Conservation (phyloP, 306 rosid genomes). For the Macrotyloma uniflorum region DNA sequence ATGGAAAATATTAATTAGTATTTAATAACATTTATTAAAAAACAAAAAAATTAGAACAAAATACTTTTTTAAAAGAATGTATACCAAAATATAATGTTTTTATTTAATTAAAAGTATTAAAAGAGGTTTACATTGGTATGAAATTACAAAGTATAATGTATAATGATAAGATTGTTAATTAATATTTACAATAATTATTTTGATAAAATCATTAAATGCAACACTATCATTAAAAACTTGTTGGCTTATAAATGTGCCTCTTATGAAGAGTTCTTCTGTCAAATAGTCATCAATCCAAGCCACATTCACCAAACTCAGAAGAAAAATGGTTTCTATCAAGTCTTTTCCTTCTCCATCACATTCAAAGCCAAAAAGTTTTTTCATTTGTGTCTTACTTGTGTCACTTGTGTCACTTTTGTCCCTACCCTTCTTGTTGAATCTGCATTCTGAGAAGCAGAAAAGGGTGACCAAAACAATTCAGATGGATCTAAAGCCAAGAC, state of each 20-base stretch:
- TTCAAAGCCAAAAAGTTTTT: slow-evolving; percentile 30
- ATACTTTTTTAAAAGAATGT: too few species aligned
- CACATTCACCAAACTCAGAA: background rate
- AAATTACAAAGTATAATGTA: too few species aligned
- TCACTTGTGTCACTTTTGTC: too few species aligned
- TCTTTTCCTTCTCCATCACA: slow-evolving; percentile 18
- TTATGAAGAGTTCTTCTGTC: background rate
- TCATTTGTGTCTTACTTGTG: slow-evolving; percentile 36
- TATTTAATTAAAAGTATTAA: too few species aligned
- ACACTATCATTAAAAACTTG: background rate
- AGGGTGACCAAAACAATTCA: background rate
- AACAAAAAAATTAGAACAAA: too few species aligned
- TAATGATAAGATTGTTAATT: too few species aligned
- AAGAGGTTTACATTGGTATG: too few species aligned
- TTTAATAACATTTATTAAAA: too few species aligned
- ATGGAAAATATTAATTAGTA: too few species aligned
- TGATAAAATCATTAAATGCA: background rate
- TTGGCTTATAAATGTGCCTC: slow-evolving; percentile 2
- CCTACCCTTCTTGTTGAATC: slow-evolving; percentile 14
- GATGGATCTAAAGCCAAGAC: background rate
- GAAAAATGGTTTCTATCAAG: slow-evolving; percentile 44
- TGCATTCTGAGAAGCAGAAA: background rate
- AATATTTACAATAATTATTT: too few species aligned
- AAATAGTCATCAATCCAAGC: background rate
- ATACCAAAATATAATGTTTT: too few species aligned